Percentiles rank a stretch among this genome's conserved stretches.
Conservation (phyloP, 352 stramenopile species). For the Pythium pyrilobum region DNA sequence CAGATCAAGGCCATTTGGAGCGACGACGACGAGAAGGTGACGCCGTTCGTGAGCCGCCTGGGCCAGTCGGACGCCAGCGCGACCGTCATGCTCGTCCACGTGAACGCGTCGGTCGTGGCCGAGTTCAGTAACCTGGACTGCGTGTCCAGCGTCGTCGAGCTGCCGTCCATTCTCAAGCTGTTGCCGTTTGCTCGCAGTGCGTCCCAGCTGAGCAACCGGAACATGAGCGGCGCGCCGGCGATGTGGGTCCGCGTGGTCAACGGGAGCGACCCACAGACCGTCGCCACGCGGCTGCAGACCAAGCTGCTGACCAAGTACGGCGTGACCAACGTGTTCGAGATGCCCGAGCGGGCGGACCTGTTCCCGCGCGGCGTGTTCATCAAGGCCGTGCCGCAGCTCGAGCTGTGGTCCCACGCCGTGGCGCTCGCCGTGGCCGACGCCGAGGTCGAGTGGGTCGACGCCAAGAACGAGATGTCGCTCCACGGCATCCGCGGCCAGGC, state of each 20-base stretch:
- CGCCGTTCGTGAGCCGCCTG: constrained; percentile 48
- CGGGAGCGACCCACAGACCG: constrained; percentile 21
- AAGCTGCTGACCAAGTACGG: constrained; percentile 35
- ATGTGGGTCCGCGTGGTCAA: constrained; percentile 61
- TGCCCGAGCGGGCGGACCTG: constrained; percentile 8
- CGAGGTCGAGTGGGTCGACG: constrained; percentile 64
- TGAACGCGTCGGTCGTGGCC: constrained; percentile 23
- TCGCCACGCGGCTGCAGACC: constrained; percentile 34
- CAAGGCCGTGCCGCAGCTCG: constrained; percentile 44
- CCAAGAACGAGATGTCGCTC: constrained; percentile 28
- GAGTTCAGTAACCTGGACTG: constrained; percentile 11
- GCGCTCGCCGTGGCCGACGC: constrained; percentile 39
- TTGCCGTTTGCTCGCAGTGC: constrained; percentile 41
- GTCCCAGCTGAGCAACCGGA: constrained; percentile 21
- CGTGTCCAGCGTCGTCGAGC: constrained; percentile 5
- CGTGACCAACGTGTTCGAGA: constrained; percentile 58
- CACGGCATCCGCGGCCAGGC: constrained; percentile 14
- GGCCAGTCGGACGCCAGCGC: constrained; percentile 19
- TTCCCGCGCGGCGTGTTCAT: constrained; percentile 40
- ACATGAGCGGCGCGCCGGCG: constrained; percentile 29
- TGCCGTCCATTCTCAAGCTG: constrained; percentile 54
- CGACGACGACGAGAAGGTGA: constrained; percentile 32
- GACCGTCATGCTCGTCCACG: constrained; percentile 53
- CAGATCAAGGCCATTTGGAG: constrained; percentile 32
- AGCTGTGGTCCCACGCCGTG: constrained; percentile 54